Evolutionary conservation across 257 asterid genomes (phyloP), one percentile per base, ranked within the genome.

Genomic region (Fraxinus cuspidata): DNA sequence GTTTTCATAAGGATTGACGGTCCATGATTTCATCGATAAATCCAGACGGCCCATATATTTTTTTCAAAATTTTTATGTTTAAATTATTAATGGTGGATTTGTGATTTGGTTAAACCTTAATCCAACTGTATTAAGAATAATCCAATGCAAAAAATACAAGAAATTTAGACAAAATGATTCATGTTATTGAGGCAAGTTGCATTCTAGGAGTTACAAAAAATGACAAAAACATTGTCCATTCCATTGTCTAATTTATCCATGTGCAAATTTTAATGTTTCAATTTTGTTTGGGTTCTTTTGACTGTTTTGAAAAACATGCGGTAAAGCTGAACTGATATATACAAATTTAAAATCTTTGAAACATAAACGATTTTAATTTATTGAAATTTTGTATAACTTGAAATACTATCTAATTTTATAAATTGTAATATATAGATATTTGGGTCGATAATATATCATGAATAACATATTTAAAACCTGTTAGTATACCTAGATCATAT

Each of bases 1-100:
- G 67, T 4, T 42, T 34, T 40, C 80, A 31, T 78, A 74, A 82
- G 78, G 72, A 78, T 47, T 71, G 67, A 78, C 85, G 85, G 56
- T 35, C 21, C 16, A 44, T 21, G 81, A 64, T 79, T 78, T 79
- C 75, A 71, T 82, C 83, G 77, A 75, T 71, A 74, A 47, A 65
- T 40, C 35, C 34, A 25, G 65, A 47, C 83, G 83, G 72, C 81
- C 21, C 16, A 27, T 63, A 42, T 27, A 9, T 19, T 12, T 10
- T 63, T 60, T 23, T n/a, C n/a, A n/a, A 6, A n/a, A 2, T 8
- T 60, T 60, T 60, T 60, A 5, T 60, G n/a, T 25, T 60, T 60
- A 60, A 60, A 25, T 11, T 8, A 18, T 25, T 60, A 23, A 23
- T 11, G 68, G 12, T 21, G 12, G 27, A 56, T 56, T 53, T 19